These are phyloP conservation scores for Alternaria arborescens DNA, from an alignment of 2,329 filamentous ascomycete genomes.

Conservation along the genomic window DNA sequence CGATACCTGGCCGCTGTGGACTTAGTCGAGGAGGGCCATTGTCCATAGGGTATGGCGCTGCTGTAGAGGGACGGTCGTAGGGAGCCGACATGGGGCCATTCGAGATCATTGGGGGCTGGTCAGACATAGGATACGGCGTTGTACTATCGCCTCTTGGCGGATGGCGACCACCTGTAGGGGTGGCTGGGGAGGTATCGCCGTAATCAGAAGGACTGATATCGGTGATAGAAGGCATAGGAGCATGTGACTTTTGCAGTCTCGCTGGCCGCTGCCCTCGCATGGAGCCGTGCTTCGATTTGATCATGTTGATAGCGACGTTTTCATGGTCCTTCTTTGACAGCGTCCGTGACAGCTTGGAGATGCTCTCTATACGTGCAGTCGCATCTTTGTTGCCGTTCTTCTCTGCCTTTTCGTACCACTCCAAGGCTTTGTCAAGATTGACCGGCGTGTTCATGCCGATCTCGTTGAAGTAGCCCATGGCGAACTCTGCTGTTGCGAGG, in stretches of 20 bases:
- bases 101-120: conserved; percentile 50
- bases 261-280: conserved; percentile 59
- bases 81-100: conserved; percentile 34
- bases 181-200: conserved; percentile 36
- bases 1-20: conserved; percentile 39
- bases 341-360: conserved; percentile 77
- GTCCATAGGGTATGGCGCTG: conserved; percentile 76
- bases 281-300: conserved; percentile 69
- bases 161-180: conserved; percentile 31
- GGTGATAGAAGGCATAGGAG: conserved; percentile 50
- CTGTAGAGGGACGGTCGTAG: conserved; percentile 59
- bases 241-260: conserved; percentile 51
- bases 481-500: conserved; percentile 91
- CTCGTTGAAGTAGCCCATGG: conserved; percentile 96
- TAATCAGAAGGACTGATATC: conserved; percentile 51
- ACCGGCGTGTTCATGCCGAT: conserved; percentile 92
- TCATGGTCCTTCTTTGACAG: conserved; percentile 93
- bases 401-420: conserved; percentile 90
- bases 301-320: conserved; percentile 84
- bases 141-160: conserved; percentile 47
- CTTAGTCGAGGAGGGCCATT: conserved; percentile 64
- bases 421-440: conserved; percentile 80
- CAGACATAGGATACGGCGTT: conserved; percentile 56
- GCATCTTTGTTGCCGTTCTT: conserved; percentile 94
- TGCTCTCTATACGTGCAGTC: conserved; percentile 78